phyloP scores from a whole-genome alignment of 2,329 filamentous ascomycete genomes.

The Fusarium armeniacum region DNA sequence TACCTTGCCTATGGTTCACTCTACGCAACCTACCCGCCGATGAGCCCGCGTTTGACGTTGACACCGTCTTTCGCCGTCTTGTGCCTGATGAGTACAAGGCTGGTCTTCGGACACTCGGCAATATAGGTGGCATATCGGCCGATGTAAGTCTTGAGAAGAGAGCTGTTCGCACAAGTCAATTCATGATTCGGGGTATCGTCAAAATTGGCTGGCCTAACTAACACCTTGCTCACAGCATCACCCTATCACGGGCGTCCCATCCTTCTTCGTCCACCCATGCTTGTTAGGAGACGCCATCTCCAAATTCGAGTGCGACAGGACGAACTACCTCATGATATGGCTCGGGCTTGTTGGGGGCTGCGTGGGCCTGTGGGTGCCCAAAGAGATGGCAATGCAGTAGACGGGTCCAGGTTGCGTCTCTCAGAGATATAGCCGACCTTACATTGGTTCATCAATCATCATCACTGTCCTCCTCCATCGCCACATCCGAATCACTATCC shows the following conservation, averaged over 20 bases:
- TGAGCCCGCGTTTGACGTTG: slow-evolving; percentile 72
- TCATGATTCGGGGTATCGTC: slow-evolving; percentile 49
- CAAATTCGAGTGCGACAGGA: slow-evolving; percentile 70
- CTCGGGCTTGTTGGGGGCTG: slow-evolving; percentile 86
- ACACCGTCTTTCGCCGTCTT: slow-evolving; percentile 78
- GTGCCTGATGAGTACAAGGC: slow-evolving; percentile 76
- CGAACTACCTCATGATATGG: slow-evolving; percentile 88
- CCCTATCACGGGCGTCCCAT: slow-evolving; percentile 81
- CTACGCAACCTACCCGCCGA: slow-evolving; percentile 70
- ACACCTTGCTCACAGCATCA: slow-evolving; percentile 74
- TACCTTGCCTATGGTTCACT: slow-evolving; percentile 82
- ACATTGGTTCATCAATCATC: slow-evolving; percentile 68
- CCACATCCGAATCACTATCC: slow-evolving; percentile 76
- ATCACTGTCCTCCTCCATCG: slow-evolving; percentile 79
- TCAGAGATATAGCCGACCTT: slow-evolving; percentile 41
- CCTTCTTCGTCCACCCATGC: slow-evolving; percentile 95
- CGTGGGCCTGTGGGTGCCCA: slow-evolving; percentile 83
- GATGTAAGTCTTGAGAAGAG: slow-evolving; percentile 70
- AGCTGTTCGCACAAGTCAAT: slow-evolving; percentile 52
- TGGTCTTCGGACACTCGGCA: slow-evolving; percentile 71
- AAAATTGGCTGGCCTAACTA: slow-evolving; percentile 57
- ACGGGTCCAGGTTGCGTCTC: slow-evolving; percentile 26
- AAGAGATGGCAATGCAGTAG: slow-evolving; percentile 70
- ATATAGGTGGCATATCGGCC: slow-evolving; percentile 80
- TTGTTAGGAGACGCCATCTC: slow-evolving; percentile 85